Conservation (phyloP, 306 rosid species). For the Hippophae rhamnoides region DNA sequence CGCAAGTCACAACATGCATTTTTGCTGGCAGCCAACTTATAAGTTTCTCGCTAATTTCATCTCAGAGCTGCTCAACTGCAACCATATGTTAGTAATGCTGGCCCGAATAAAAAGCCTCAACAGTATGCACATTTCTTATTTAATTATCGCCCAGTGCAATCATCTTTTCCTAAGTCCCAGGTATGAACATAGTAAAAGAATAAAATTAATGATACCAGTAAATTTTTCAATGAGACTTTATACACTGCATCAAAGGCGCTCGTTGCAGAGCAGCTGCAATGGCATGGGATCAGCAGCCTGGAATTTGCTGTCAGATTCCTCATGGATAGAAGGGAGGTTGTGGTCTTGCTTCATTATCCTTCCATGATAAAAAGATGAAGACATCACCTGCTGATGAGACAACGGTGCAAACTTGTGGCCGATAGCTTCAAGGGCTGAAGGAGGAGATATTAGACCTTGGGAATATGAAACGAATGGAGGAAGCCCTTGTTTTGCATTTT, state of each 20-base stretch:
- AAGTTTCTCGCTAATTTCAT: no score
- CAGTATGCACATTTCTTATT: no score
- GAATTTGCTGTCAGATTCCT: conserved; percentile 28
- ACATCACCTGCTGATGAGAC: conserved; percentile 30
- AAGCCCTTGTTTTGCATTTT: conserved; percentile 35
- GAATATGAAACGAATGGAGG: conserved; percentile 12
- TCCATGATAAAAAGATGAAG: conserved; percentile 30
- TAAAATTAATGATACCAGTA: not conserved
- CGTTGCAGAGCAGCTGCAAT: conserved; percentile 37
- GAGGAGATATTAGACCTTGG: conserved; percentile 26
- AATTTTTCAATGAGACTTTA: not conserved
- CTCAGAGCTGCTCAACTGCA: no score
- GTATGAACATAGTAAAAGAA: not conserved
- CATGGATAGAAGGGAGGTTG: conserved; percentile 29
- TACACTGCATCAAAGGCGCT: conserved; percentile 12
- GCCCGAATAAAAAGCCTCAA: no score
- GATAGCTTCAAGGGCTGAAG: conserved; percentile 28
- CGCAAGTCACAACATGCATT: no score
- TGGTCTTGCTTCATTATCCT: conserved; percentile 30
- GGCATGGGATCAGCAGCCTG: conserved; percentile 14
- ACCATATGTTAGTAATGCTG: no score
- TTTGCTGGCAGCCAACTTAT: no score
- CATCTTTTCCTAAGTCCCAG: not conserved
- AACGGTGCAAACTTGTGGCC: conserved; percentile 32
- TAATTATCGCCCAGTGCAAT: no score